Conservation (phyloP, 2,329 filamentous ascomycete species). For the Alternaria sp. region DNA sequence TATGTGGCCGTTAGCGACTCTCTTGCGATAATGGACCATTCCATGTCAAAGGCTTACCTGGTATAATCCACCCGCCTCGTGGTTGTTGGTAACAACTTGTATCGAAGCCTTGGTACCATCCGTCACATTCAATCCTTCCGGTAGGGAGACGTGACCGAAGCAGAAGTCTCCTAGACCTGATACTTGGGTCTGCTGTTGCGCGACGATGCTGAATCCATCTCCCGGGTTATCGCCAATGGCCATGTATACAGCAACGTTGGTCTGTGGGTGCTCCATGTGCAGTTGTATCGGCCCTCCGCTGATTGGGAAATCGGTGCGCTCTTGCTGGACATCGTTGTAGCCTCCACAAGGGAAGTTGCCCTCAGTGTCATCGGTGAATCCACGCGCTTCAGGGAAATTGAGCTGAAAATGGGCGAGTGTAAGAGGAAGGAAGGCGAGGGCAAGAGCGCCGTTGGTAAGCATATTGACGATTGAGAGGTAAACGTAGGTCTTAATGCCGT, state of each 20-base stretch:
- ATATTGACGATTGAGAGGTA: slow-evolving; percentile 27
- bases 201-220: slow-evolving; percentile 71
- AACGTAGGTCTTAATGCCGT: not conserved
- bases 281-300: slow-evolving; percentile 60
- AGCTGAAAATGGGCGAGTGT: slow-evolving; percentile 64
- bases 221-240: slow-evolving; percentile 59
- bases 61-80: slow-evolving; percentile 67
- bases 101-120: slow-evolving; percentile 70
- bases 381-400: slow-evolving; percentile 59
- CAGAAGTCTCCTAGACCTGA: slow-evolving; percentile 70
- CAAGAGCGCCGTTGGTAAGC: slow-evolving; percentile 42
- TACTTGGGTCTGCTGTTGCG: slow-evolving; percentile 67
- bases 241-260: slow-evolving; percentile 61
- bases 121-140: slow-evolving; percentile 56
- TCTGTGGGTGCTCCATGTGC: slow-evolving; percentile 59
- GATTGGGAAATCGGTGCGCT: slow-evolving; percentile 58
- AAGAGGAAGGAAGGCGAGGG: slow-evolving; percentile 53
- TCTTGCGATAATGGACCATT: not conserved
- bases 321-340: slow-evolving; percentile 50
- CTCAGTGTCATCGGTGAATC: slow-evolving; percentile 56
- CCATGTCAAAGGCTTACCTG: slow-evolving; percentile 53
- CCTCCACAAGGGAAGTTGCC: slow-evolving; percentile 59
- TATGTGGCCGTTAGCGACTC: slow-evolving; percentile 34
- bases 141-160: slow-evolving; percentile 64
- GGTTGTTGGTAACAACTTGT: slow-evolving; percentile 71